Evolutionary conservation across 2,329 filamentous ascomycete genomes (phyloP).

Genomic region (Blumeriella jaapii): DNA sequence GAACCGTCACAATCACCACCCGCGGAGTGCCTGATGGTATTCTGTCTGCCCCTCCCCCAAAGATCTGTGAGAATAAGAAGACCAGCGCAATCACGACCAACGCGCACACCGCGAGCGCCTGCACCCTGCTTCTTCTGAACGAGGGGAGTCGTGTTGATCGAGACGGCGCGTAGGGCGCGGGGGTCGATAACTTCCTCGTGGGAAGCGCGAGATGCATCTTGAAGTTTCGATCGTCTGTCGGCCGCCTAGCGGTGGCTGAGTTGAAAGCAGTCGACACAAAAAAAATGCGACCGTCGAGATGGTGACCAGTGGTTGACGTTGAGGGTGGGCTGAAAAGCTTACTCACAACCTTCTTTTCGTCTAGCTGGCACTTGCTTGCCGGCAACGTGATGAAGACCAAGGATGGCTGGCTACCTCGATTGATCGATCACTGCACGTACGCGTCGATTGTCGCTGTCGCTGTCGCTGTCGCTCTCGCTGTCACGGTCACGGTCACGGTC

Average conservation of each 20-base stretch:
- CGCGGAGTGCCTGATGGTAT: slow-evolving; percentile 43
- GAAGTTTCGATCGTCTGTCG: slow-evolving; percentile 14
- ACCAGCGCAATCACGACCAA: slow-evolving; percentile 33
- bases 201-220: slow-evolving; percentile 86
- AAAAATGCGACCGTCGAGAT: neutral
- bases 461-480: too few species aligned
- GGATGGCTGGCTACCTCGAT: too few species aligned
- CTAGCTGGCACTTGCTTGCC: too few species aligned
- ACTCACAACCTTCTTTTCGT: too few species aligned
- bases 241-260: slow-evolving; percentile 1
- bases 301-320: too few species aligned
- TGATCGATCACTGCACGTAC: too few species aligned
- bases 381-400: too few species aligned
- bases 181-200: slow-evolving; percentile 69
- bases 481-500: too few species aligned
- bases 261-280: too few species aligned
- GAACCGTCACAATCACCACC: slow-evolving; percentile 72
- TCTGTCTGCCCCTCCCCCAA: slow-evolving; percentile 22
- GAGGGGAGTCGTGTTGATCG: slow-evolving; percentile 43
- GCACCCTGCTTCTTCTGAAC: slow-evolving; percentile 51
- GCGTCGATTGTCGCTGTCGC: too few species aligned
- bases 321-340: too few species aligned
- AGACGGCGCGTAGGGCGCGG: slow-evolving; percentile 58
- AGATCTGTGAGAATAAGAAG: slow-evolving; percentile 41
- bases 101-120: slow-evolving; percentile 41